Conservation (phyloP, 805 yeast species). For the Myxozyma kluyveri region DNA sequence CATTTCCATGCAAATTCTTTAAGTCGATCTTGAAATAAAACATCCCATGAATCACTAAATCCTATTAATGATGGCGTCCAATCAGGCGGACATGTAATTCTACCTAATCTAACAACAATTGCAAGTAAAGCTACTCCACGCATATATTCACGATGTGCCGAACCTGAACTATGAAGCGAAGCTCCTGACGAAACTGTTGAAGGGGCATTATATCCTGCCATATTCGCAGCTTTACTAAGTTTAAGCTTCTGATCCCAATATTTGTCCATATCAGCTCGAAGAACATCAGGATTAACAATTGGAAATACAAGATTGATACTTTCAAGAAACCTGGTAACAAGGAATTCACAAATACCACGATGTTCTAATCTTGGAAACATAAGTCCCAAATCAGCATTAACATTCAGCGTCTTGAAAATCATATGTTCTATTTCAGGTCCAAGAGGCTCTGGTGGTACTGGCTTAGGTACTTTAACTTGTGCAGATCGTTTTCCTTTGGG, state of each 20-base stretch:
- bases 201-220: not conserved
- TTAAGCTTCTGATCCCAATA: conserved; percentile 22
- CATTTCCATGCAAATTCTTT: conserved; percentile 22
- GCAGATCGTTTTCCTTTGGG: not conserved
- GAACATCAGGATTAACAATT: conserved; percentile 24
- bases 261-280: conserved; percentile 17
- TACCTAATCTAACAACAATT: conserved; percentile 27
- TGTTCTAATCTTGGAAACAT: conserved; percentile 29
- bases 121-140: conserved; percentile 30
- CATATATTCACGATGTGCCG: conserved; percentile 13
- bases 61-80: conserved; percentile 28
- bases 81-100: conserved; percentile 26
- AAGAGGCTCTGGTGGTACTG: not conserved
- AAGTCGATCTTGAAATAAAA: conserved; percentile 10
- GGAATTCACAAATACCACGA: conserved; percentile 27
- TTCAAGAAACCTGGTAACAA: conserved; percentile 28
- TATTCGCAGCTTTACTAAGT: not conserved
- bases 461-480: not conserved
- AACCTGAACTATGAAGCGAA: not conserved
- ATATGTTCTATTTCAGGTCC: conserved; percentile 3
- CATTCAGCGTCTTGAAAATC: conserved; percentile 4
- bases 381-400: not conserved
- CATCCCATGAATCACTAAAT: conserved; percentile 17
- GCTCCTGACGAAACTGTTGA: not conserved
- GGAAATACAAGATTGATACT: conserved; percentile 31